Evolutionary conservation across 139 green algal genomes (phyloP).

Genomic region (Nannochloris sp.): DNA sequence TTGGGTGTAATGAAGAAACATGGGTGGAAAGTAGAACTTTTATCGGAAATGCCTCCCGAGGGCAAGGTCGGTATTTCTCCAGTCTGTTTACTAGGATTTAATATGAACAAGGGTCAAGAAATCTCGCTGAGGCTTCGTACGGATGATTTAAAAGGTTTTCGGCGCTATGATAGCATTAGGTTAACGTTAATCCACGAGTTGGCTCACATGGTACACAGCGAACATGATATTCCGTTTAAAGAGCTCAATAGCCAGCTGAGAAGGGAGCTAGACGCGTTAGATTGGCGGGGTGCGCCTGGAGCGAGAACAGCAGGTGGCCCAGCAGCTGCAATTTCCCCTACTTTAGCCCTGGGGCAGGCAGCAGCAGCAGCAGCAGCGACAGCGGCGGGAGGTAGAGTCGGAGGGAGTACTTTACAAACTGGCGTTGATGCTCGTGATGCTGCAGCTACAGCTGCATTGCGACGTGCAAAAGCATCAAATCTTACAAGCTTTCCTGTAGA

Average conservation of each 20-base stretch:
- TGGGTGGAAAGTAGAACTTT: constrained; percentile 45
- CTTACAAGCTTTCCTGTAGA: background rate
- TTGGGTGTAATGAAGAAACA: constrained; percentile 64
- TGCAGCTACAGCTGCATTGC: constrained; percentile 6
- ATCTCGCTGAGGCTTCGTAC: constrained; percentile 81
- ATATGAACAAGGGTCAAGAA: constrained; percentile 73
- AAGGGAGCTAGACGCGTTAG: constrained; percentile 25
- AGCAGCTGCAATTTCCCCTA: background rate
- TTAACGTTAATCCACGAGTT: constrained; percentile 84
- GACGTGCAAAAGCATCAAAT: background rate
- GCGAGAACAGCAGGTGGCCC: background rate
- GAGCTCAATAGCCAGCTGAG: constrained; percentile 53
- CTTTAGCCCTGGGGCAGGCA: too few relatives aligned
- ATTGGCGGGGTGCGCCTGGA: constrained; percentile 9
- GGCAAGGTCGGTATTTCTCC: constrained; percentile 58
- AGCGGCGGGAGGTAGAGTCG: background rate
- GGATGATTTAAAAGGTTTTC: constrained; percentile 63
- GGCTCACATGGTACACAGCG: constrained; percentile 72
- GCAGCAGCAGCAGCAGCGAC: too few relatives aligned
- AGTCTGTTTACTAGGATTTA: constrained; percentile 70
- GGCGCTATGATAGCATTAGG: constrained; percentile 49
- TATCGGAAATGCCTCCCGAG: constrained; percentile 82
- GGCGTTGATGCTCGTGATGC: background rate
- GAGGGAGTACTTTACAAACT: background rate
- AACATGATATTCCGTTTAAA: constrained; percentile 81